Base-by-base conservation (phyloP, 2,329 filamentous ascomycete genomes). In the Hypomyces perniciosus region DNA sequence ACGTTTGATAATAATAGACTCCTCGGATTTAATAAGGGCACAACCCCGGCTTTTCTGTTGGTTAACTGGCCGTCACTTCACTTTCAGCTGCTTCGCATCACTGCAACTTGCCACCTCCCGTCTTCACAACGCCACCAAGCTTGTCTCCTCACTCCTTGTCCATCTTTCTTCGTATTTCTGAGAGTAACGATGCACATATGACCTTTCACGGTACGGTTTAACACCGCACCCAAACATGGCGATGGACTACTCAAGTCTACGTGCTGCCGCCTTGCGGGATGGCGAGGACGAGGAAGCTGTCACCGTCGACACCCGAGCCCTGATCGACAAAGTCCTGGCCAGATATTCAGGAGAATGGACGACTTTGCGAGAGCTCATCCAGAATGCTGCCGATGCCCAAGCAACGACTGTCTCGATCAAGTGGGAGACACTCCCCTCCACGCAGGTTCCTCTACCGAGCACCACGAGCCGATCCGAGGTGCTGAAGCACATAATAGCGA, bases 271-370 rank as follows among this genome's bases (percentile, higher is more conserved):
- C 28, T 81, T 99, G 73, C 83, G 80, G 51, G 86, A 89, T 51
- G 88, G 88, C 58, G 87, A 90, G 54, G 90, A 95, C 61, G 93
- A 97, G 68, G 93, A 97, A 70, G 93, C 93, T 39, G 93, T 99
- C 51, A 99, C 93, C 1, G 93, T 99, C 63, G 96, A 99, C 65
- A 99, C 93, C 44, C 81, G 95, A 63, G 93, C 93, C 40, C 72
- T 99, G 61, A 99, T 99, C 65, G 95, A 97, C 73, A 99, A 99
- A 70, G 92, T 99, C 8, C 80, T 99, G 45, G 93, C 93, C 8
- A 80, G 93, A 64, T 99, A 99, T 67, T 96, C 91, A 2, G 92
- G 93, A 61, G 95, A 99, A 74, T 96, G 92, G 85, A 90, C 83
- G 5, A 87, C 80, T 7, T 73, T 99, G 13, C 83, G 93, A 75